These are phyloP conservation scores for Trichosanthes cucumerina DNA, from an alignment of 306 rosid genomes.

Conservation along the genomic window DNA sequence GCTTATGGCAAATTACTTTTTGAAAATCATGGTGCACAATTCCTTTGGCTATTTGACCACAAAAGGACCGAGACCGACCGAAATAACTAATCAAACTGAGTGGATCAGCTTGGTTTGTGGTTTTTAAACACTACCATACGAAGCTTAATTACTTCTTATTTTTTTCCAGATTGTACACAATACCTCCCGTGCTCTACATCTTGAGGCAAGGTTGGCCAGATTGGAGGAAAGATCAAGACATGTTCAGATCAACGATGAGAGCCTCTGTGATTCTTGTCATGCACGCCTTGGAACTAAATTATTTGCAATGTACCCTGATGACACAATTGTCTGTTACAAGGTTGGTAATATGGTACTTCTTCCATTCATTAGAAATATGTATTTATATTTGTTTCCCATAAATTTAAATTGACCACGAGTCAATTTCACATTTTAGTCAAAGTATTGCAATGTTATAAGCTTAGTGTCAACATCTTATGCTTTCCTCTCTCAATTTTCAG, in stretches of 20 bases:
- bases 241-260: constrained; percentile 89
- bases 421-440: not conserved
- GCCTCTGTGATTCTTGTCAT: constrained; percentile 90
- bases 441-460: not conserved
- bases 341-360: constrained; percentile 30
- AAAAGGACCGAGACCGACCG: too few species aligned
- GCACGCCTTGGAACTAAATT: constrained; percentile 96
- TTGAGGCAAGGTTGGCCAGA: constrained; percentile 86
- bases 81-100: not conserved
- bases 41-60: not conserved
- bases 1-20: not conserved
- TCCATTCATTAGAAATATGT: not conserved
- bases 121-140: not conserved
- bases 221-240: constrained; percentile 93
- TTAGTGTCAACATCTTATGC: not conserved
- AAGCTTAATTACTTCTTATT: not conserved
- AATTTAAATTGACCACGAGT: not conserved
- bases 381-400: not conserved
- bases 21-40: not conserved
- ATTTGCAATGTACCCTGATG: constrained; percentile 99
- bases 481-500: not conserved
- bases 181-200: constrained; percentile 77
- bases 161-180: constrained; percentile 68
- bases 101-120: not conserved
- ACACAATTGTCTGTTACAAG: constrained; percentile 88